A percentile compares a stretch with the other conserved stretches of the same genome.
Conservation (phyloP, 2,329 filamentous ascomycete genomes). For the Xylaria sp. region DNA sequence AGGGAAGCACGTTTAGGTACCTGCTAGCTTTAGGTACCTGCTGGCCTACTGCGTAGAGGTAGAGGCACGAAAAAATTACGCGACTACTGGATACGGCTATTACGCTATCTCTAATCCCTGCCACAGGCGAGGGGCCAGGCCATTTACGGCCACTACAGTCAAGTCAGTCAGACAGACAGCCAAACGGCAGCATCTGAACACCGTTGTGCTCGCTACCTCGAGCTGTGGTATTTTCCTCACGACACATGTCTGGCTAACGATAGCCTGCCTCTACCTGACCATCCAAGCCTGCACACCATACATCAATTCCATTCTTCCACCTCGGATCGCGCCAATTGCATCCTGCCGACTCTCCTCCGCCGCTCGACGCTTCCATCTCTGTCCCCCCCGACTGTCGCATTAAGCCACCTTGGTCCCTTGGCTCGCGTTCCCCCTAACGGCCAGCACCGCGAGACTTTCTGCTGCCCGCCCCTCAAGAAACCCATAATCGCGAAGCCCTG, state of each 20-base stretch:
- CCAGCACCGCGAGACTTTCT: constrained; percentile 17
- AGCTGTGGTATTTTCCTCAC: not conserved
- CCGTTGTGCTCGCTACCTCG: not conserved
- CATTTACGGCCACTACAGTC: not conserved
- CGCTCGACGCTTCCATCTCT: not conserved
- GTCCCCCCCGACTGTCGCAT: constrained; percentile 1
- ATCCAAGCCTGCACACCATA: not conserved
- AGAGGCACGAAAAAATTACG: not conserved
- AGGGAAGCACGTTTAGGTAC: too few species aligned
- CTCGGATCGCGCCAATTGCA: not conserved
- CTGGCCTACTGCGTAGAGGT: too few species aligned
- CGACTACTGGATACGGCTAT: not conserved
- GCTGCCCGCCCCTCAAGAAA: not conserved
- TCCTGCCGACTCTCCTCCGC: not conserved
- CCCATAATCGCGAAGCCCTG: not conserved
- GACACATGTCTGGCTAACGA: not conserved
- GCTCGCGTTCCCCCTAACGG: constrained; percentile 5
- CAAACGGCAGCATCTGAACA: not conserved
- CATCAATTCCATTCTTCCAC: not conserved
- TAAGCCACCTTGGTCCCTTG: constrained; percentile 22
- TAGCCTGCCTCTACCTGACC: not conserved
- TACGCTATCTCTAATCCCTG: not conserved
- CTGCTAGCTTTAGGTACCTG: too few species aligned
- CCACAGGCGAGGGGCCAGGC: not conserved
- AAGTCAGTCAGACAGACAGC: not conserved